A percentile compares a stretch with the other conserved stretches of the same genome.
Evolutionary conservation across 1,284 basidiomycete genomes (phyloP).

Genomic region (Austroboletus niveus): DNA sequence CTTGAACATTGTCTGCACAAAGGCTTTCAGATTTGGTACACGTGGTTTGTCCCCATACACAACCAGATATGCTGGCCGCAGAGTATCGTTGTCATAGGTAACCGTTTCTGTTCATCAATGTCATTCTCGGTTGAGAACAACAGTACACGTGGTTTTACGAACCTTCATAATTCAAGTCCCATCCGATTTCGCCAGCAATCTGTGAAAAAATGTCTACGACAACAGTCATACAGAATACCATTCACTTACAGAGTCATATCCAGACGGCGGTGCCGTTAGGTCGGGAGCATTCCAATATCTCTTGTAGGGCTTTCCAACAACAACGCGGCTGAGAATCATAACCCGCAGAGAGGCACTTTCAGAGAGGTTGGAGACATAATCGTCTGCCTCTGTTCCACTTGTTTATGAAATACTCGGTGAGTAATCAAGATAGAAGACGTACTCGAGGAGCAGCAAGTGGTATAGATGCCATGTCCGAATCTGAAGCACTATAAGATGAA

Average conservation of each 20-base stretch:
- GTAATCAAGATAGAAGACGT: conserved; percentile 16
- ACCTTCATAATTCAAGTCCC: conserved; percentile 54
- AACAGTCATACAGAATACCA: neutral
- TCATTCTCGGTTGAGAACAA: neutral
- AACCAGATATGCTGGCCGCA: conserved; percentile 56
- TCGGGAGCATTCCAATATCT: conserved; percentile 45
- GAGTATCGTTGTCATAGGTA: conserved; percentile 56
- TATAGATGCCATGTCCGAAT: conserved; percentile 63
- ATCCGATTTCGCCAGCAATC: conserved; percentile 49
- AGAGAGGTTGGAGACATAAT: conserved; percentile 46
- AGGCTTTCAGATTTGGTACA: conserved; percentile 24
- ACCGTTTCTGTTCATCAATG: conserved; percentile 44
- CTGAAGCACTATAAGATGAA: conserved; percentile 28
- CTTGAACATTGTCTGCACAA: conserved; percentile 34
- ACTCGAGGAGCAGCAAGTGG: conserved; percentile 61
- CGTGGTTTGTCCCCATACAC: conserved; percentile 45
- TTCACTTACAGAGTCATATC: conserved; percentile 53
- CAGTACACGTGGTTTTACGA: conserved; percentile 4
- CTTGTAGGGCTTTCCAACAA: conserved; percentile 53
- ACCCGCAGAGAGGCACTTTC: conserved; percentile 41
- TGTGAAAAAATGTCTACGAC: conserved; percentile 7
- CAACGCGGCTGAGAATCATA: conserved; percentile 55
- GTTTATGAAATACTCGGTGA: conserved; percentile 5
- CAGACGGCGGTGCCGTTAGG: conserved; percentile 47
- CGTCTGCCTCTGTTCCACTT: conserved; percentile 51